Base-by-base conservation (phyloP, 2,329 filamentous ascomycete genomes). In the Ophiocordyceps camponoti-rufipedis region DNA sequence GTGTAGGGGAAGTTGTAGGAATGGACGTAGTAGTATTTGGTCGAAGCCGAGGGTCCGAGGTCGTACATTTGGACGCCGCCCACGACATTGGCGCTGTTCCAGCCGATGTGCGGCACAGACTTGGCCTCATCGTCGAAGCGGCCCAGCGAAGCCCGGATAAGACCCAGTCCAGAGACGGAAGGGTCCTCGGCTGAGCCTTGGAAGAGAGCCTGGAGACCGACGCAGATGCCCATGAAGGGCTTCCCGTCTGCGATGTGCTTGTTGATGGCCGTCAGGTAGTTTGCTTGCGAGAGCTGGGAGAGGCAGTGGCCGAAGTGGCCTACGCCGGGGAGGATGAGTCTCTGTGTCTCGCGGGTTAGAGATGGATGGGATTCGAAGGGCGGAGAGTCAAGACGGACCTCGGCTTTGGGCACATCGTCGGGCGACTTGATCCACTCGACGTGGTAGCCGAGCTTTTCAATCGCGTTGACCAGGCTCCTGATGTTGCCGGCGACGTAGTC, bases 1-100 rank as follows among this genome's bases (percentile, higher is more conserved):
- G 66, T 65, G 60, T 95, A 94, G 3, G 81, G 81, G 28, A 78
- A 80, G 47, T 87, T 88, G 65, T 91, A 98, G 2, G 86, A 88
- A 70, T 98, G 91, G 47, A 98, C 89, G 59, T 98, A 98, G 67
- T 98, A 98, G 70, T 98, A 98, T 63, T 96, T 98, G 10, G 35
- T 39, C n/a, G 35, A 39, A 58, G 85, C 94, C 45, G 73, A 72
- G 1, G 85, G 80, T 28, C 75, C 70, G 45, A 98, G 66, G 47
- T 83, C 87, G 61, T 89, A 95, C 47, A 96, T 74, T 53, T 59
- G 60, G 47, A 58, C 63, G 48, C 61, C 66, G 48, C 55, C 65
- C 1, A 80, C 78, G 54, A 80, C 80, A 41, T 39, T 39, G 16
- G 93, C 91, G 53, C 80, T 87, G 64, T 98, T 98, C 91, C 91